These are phyloP conservation scores for Patellifolia procumbens DNA, from an alignment of 179 eudicot genomes.

Conservation along the genomic window DNA sequence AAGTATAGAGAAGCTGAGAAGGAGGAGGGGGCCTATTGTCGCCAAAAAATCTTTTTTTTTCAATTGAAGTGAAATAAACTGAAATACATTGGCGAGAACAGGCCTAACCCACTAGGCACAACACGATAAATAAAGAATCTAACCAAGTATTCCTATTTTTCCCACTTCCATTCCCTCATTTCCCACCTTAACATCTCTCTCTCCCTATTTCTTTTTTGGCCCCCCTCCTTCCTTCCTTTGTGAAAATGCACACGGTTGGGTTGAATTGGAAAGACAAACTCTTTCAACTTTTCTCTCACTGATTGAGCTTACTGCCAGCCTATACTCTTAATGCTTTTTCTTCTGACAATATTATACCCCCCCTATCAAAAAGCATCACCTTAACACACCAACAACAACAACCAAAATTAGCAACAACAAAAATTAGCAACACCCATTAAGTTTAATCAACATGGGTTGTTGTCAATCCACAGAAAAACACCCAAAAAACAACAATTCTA, in stretches of 20 bases:
- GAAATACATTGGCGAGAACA: too few species aligned
- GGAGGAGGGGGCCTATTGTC: too few species aligned
- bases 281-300: conserved; percentile 17
- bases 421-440: conserved; percentile 11
- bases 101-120: neutral
- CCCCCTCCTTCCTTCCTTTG: neutral
- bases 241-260: conserved; percentile 20
- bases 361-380: neutral
- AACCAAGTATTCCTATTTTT: neutral
- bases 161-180: conserved; percentile 13
- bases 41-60: too few species aligned
- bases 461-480: conserved; percentile 55
- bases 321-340: conserved; percentile 25
- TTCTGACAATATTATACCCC: conserved; percentile 26
- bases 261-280: neutral
- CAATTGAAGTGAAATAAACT: too few species aligned
- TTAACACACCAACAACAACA: neutral
- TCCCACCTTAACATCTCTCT: neutral
- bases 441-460: conserved; percentile 55
- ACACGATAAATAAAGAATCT: conserved; percentile 10
- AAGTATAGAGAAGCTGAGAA: too few species aligned
- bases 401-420: neutral
- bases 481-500: conserved; percentile 18
- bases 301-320: conserved; percentile 23
- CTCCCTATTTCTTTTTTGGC: neutral